phyloP scores from a whole-genome alignment of 225 moss, liverwort and hornwort genomes.

The Ulota crispa region DNA sequence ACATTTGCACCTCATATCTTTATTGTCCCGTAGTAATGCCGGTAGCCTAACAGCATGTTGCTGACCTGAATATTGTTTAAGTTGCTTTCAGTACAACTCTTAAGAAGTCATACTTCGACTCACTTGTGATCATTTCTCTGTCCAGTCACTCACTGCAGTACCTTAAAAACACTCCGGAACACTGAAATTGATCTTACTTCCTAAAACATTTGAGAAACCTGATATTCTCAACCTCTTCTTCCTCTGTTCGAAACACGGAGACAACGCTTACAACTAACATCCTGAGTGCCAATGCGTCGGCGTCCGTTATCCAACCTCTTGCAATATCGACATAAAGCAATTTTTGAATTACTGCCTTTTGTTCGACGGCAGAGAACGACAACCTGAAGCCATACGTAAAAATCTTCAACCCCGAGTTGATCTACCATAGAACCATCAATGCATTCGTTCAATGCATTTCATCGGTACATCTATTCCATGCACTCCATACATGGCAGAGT shows the following conservation, averaged over 20 bases:
- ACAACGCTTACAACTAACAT: not conserved
- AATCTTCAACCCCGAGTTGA: not conserved
- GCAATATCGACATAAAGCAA: not conserved
- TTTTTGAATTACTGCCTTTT: not conserved
- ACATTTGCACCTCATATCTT: conserved; percentile 32
- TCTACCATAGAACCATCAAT: not conserved
- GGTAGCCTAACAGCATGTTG: not conserved
- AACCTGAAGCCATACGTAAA: not conserved
- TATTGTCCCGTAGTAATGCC: not conserved
- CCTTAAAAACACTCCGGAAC: not conserved
- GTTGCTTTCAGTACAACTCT: not conserved
- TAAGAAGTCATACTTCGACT: not conserved
- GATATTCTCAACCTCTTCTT: conserved; percentile 10
- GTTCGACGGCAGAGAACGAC: not conserved
- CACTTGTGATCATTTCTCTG: not conserved
- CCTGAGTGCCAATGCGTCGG: not conserved
- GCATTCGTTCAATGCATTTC: not conserved
- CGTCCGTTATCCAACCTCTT: not conserved
- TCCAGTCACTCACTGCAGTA: not conserved
- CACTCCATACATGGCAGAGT: not conserved
- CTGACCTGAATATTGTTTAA: conserved; percentile 7
- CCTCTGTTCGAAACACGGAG: conserved; percentile 8
- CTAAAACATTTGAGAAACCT: not conserved
- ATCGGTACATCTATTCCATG: not conserved
- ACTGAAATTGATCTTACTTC: not conserved